phyloP scores from a whole-genome alignment of 306 rosid species.

The Neltuma alba region DNA sequence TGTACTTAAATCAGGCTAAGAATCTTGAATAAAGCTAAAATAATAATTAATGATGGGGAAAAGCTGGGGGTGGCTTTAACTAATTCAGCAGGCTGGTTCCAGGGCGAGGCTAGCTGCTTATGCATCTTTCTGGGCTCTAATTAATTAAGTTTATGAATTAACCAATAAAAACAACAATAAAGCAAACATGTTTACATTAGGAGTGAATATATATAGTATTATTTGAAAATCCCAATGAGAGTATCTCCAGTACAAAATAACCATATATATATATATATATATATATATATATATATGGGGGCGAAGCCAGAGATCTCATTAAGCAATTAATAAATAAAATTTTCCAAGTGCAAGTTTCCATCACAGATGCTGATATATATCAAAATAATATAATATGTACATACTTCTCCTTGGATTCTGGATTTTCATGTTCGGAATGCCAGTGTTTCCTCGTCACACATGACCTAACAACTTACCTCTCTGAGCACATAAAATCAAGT shows the following conservation, averaged over 20 bases:
- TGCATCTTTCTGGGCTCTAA: background rate
- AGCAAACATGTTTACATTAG: background rate
- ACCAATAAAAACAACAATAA: background rate
- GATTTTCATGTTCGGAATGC: slow-evolving; percentile 67
- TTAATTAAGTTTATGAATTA: background rate
- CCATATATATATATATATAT: slow-evolving; percentile 54
- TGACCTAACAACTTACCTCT: slow-evolving; percentile 39
- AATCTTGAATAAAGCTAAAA: background rate
- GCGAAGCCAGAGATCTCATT: slow-evolving; percentile 56
- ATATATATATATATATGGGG: slow-evolving; percentile 58
- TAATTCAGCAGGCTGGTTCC: background rate
- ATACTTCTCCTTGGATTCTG: slow-evolving; percentile 73
- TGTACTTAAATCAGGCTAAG: background rate
- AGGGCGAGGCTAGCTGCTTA: background rate
- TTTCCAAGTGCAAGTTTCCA: slow-evolving; percentile 52
- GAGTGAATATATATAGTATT: background rate
- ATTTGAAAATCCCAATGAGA: slow-evolving; percentile 38
- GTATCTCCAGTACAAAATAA: slow-evolving; percentile 41
- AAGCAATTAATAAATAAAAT: slow-evolving; percentile 33
- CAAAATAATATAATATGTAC: slow-evolving; percentile 24
- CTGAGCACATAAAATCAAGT: slow-evolving; percentile 27
- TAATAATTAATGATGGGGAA: background rate
- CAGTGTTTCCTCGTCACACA: slow-evolving; percentile 81
- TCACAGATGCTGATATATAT: slow-evolving; percentile 32
- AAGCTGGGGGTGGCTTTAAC: background rate